Base-by-base conservation (phyloP, 2,329 filamentous ascomycete genomes). In the Annulohypoxylon truncatum region DNA sequence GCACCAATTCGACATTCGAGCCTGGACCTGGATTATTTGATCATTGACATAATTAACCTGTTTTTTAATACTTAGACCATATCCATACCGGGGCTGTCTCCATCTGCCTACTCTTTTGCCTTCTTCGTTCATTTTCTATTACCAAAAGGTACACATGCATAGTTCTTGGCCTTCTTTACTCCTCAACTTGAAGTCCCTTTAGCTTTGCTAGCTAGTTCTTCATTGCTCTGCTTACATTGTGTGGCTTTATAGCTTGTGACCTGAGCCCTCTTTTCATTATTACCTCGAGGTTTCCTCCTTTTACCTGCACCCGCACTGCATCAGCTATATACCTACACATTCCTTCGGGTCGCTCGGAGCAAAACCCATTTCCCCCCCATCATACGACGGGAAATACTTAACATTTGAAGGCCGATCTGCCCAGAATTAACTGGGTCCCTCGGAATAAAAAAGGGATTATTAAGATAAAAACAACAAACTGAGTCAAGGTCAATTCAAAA, bases 331-430 rank as follows among this genome's bases (percentile, higher is more conserved):
- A 60, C 31, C 46, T 60, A 58, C 46, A 54, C 44, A 53, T 63
- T 68, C 51, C 64, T 64, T 68, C 67, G 67, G 67, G 64, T 70
- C 48, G 56, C 56, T 57, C 67, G 67, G 67, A 66, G 65, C 57
- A 67, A 63, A 64, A n/a, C n/a, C 48, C 31, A 29, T 38, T 53
- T 26, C 62, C 61, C 20, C 26, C 61, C 51, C 65, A 70, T 68
- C 67, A 70, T 70, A 70, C 67, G 67, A 70, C 65, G 15, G 22
- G 38, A 56, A 50, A 47, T 44, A 35, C 8, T 59, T 56, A 18
- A 54, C 29, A 40, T 54, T 61, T 47, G 51, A 52, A 63, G 29
- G 38, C 53, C 51, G 50, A 68, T 66, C 59, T 56, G n/a, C 64
- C 51, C 18, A 42, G 38, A 20, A 12, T 8, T 42, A 65, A 67